Conservation (phyloP, 2,329 filamentous ascomycete genomes). For the Alternaria sp. region DNA sequence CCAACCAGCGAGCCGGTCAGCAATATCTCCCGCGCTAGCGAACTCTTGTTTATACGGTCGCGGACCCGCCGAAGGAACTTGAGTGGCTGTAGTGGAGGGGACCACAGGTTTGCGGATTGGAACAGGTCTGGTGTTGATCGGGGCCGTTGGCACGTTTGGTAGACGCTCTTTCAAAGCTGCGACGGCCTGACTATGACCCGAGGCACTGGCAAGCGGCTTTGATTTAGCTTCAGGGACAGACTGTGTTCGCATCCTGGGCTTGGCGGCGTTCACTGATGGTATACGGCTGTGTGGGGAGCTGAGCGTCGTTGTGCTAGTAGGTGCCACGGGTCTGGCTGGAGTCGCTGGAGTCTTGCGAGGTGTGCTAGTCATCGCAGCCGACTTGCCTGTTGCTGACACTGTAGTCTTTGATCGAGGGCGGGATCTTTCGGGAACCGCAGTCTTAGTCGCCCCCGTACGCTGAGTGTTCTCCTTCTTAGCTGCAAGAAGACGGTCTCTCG, state of each 20-base stretch:
- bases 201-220: not conserved
- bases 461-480: not conserved
- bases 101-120: not conserved
- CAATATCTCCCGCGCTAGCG: slow-evolving; percentile 21
- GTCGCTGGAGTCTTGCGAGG: not conserved
- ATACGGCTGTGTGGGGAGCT: not conserved
- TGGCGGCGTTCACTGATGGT: not conserved
- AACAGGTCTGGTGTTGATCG: not conserved
- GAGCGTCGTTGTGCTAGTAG: not conserved
- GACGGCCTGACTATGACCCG: not conserved
- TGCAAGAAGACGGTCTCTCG: not conserved
- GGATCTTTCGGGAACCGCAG: not conserved
- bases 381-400: not conserved
- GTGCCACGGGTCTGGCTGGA: not conserved
- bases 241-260: not conserved
- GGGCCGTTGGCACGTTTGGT: not conserved
- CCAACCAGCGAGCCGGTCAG: slow-evolving; percentile 20
- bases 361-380: not conserved
- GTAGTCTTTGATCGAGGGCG: not conserved
- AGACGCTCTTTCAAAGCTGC: not conserved
- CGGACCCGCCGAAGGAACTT: not conserved
- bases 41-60: slow-evolving; percentile 11
- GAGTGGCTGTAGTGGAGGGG: not conserved
- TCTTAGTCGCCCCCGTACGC: not conserved
- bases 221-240: not conserved